Evolutionary conservation across 345 rosid species (phyloP), one percentile per base, ranked within the genome.

Genomic region (Odontarrhena argentea): DNA sequence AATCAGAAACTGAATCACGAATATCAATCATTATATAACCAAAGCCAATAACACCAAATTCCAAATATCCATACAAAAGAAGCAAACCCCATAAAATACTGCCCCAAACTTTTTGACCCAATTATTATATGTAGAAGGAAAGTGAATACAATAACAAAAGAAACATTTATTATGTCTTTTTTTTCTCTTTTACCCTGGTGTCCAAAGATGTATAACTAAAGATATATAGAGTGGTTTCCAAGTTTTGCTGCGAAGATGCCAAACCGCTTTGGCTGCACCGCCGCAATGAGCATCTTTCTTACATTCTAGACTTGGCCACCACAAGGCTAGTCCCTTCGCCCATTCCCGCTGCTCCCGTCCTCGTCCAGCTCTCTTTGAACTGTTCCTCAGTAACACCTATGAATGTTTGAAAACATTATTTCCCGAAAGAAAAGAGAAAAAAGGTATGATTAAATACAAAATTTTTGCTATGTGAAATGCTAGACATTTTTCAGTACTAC

Each of bases 331-430:
- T 79, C 48, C 83, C 81, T 62, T 73, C 84, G 22, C 85, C 80
- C 55, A 82, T 75, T 38, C 71, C 81, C 44, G 10, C 15, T 2
- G 87, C 73, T 57, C 89, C 96, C 5, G 86, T 75, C 81, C 88
- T 87, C 0, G 85, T 89, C 96, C 96, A 87, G 50, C 85, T 83
- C 68, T 84, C 98, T 65, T 91, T 91, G 89, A 95, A 91, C 63
- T 91, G 98, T 71, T 91, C 98, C 77, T 95, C 99, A 0, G 99
- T 89, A 58, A 95, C 96, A 44, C 97, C 96, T 95, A 68, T 49
- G 35, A 5, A 13, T 28, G 22, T 22, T 18, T 18, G 51, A 53
- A 0, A 6, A 2, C 15, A 46, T 42, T 41, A 24, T 22, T 15
- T 38, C 32, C 7, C 7, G 32, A 4, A 6, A 5, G 6, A 6